phyloP scores from a whole-genome alignment of 257 asterid species.

The Agastache rugosa region DNA sequence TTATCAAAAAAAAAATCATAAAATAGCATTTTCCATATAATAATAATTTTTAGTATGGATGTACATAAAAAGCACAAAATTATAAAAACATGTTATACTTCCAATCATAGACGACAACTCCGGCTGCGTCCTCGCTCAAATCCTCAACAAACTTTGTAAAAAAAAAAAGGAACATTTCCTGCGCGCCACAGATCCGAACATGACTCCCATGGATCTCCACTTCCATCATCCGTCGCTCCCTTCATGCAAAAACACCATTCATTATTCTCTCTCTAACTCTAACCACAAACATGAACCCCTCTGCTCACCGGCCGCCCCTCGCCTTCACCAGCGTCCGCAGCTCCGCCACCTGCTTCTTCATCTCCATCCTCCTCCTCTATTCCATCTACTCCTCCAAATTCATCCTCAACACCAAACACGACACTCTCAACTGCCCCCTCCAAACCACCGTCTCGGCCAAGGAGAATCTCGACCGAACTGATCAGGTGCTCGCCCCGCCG shows the following conservation, averaged over 20 bases:
- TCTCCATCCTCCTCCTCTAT: conserved; percentile 49
- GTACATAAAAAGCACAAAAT: too few relatives aligned
- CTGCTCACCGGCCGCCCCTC: conserved; percentile 44
- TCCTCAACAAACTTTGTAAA: not conserved
- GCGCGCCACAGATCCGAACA: conserved; percentile 51
- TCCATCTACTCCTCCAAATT: conserved; percentile 55
- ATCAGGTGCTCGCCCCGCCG: not conserved
- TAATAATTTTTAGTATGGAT: too few relatives aligned
- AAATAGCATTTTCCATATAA: too few relatives aligned
- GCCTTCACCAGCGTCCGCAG: conserved; percentile 53
- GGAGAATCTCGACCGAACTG: conserved; percentile 21
- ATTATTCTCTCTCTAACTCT: not conserved
- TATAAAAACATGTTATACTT: too few relatives aligned
- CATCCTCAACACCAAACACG: conserved; percentile 46
- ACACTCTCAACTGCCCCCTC: conserved; percentile 23
- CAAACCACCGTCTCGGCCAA: conserved; percentile 25
- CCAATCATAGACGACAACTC: not conserved
- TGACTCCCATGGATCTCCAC: conserved; percentile 44
- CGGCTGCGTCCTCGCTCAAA: not conserved
- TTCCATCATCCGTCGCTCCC: conserved; percentile 17
- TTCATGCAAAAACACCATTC: conserved; percentile 10
- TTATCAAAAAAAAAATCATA: too few relatives aligned
- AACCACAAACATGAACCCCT: conserved; percentile 33
- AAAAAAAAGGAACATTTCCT: conserved; percentile 2
- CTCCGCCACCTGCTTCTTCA: conserved; percentile 49